Percentiles rank a stretch among this genome's conserved stretches.
These are phyloP conservation scores for Passiflora organensis DNA, from an alignment of 345 rosid genomes.

Conservation along the genomic window DNA sequence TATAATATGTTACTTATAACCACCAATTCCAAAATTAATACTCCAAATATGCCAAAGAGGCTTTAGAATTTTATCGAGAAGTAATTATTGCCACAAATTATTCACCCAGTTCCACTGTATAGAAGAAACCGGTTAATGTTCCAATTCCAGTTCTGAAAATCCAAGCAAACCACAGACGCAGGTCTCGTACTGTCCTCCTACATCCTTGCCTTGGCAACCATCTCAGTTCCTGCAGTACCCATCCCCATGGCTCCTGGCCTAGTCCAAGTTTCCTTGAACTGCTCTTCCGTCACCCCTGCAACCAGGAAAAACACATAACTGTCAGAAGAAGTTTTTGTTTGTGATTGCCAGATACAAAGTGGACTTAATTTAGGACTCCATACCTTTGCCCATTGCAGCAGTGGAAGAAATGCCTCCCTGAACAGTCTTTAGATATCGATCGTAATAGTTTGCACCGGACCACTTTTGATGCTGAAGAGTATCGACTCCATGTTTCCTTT, in stretches of 20 bases:
- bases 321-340: no score
- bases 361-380: neutral
- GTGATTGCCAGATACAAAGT: no score
- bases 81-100: no score
- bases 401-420: slow-evolving; percentile 98
- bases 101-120: slow-evolving; percentile 16
- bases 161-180: no score
- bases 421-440: slow-evolving; percentile 74
- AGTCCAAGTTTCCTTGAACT: slow-evolving; percentile 86
- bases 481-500: slow-evolving; percentile 89
- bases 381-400: slow-evolving; percentile 99
- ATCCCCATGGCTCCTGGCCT: slow-evolving; percentile 52
- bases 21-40: no score
- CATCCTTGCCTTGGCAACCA: slow-evolving; percentile 83
- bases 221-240: slow-evolving; percentile 37
- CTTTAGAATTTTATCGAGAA: no score
- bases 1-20: no score
- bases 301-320: no score
- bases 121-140: slow-evolving; percentile 24
- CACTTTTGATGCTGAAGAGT: slow-evolving; percentile 97
- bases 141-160: neutral
- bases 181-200: slow-evolving; percentile 22
- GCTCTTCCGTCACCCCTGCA: slow-evolving; percentile 93
- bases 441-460: slow-evolving; percentile 95
- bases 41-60: no score